Evolutionary conservation across 2,329 filamentous ascomycete genomes (phyloP), one percentile per base, ranked within the genome.

Genomic region (Alternaria tenuissima): DNA sequence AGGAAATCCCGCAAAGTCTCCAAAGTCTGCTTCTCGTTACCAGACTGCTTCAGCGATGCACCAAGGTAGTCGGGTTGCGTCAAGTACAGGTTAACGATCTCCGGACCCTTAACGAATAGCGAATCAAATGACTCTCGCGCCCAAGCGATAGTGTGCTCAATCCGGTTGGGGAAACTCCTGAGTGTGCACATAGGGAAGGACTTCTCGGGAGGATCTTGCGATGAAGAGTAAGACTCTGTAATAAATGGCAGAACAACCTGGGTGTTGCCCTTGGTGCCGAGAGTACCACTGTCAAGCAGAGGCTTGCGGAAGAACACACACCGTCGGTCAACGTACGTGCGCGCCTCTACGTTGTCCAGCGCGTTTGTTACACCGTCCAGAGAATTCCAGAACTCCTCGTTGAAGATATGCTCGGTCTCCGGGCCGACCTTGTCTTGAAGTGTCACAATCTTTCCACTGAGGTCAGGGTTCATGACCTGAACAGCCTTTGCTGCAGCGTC

Each of bases 161-260:
- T 99, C 73, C 91, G 91, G 85, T 99, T 99, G 60, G 95, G 95
- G 85, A 99, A 99, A 80, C 94, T 97, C 75, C 92, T 89, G 63
- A 99, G 86, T 5, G 95, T 98, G 80, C 95, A 99, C 94, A 98
- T 98, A 0, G 95, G 95, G 86, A 99, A 98, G 1, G 95, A 96
- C 82, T 97, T 93, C 85, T 99, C 96, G 0, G 95, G 95, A 1
- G 95, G 95, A 78, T 99, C 96, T 78, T 97, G 94, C 20, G 95
- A 98, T 73, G 90, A 93, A 1, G 95, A 97, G 83, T 99, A 99
- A 1, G 95, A 98, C 80, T 99, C 96, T 1, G 95, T 98, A 65
- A 97, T 82, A 70, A 88, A 87, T 11, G 95, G 96, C 58, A 99
- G 86, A 49, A 99, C 89, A 61, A 99, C 95, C 76, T 99, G 95